Evolutionary conservation across 257 asterid species (phyloP).

Genomic region (Fraxinus americana): DNA sequence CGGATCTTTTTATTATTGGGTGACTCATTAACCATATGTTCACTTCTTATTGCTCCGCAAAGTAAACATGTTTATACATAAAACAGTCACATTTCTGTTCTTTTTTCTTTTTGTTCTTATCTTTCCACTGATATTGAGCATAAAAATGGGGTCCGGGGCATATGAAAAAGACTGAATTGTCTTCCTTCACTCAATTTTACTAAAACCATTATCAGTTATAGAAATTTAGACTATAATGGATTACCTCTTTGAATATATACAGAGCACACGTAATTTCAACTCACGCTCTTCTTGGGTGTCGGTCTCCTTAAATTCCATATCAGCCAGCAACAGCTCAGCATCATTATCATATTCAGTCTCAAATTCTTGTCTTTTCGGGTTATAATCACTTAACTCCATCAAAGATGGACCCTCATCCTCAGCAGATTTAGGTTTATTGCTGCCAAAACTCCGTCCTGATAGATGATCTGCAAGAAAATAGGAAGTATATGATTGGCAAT

Average conservation of each 20-base stretch:
- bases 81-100: not conserved
- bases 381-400: slow-evolving; percentile 73
- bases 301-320: slow-evolving; percentile 86
- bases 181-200: not conserved
- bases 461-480: slow-evolving; percentile 35
- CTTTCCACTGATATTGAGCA: slow-evolving; percentile 8
- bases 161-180: slow-evolving; percentile 6
- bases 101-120: not conserved
- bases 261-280: slow-evolving; percentile 72
- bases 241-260: slow-evolving; percentile 74
- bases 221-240: slow-evolving; percentile 7
- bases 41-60: not conserved
- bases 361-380: slow-evolving; percentile 73
- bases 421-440: slow-evolving; percentile 54
- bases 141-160: not conserved
- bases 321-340: slow-evolving; percentile 83
- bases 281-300: slow-evolving; percentile 76
- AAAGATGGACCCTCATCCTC: slow-evolving; percentile 61
- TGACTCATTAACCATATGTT: not conserved
- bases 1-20: too few species aligned
- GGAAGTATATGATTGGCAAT: not conserved
- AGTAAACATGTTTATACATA: not conserved
- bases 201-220: not conserved
- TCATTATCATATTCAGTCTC: slow-evolving; percentile 89
- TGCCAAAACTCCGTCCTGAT: slow-evolving; percentile 64